phyloP scores from a whole-genome alignment of 208 protist species.

The Leishmania guyanensis region DNA sequence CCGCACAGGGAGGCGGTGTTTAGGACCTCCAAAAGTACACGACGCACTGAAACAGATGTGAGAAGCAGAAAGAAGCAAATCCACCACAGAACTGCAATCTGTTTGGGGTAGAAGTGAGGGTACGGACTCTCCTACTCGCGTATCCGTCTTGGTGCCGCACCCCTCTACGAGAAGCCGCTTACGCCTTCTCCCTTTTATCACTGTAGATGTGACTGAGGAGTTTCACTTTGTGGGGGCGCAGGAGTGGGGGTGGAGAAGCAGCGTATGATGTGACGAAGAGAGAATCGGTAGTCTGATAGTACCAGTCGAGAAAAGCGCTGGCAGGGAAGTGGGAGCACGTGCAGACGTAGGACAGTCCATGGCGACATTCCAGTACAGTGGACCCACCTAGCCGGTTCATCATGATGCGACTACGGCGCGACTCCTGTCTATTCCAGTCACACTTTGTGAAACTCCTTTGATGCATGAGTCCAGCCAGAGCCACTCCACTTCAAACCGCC shows the following conservation, averaged over 20 bases:
- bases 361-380: not conserved
- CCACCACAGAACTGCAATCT: not conserved
- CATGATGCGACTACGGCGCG: no score
- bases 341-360: not conserved
- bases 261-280: not conserved
- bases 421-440: not conserved
- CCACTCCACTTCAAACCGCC: no score
- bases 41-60: not conserved
- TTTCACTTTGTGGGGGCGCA: not conserved
- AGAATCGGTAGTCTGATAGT: not conserved
- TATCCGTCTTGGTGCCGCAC: not conserved
- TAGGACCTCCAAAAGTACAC: not conserved
- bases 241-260: not conserved
- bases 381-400: not conserved
- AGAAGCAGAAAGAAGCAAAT: not conserved
- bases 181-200: not conserved
- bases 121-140: not conserved
- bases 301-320: not conserved
- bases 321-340: not conserved
- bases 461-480: no score
- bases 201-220: not conserved
- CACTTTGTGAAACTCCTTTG: not conserved
- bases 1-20: not conserved
- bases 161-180: not conserved
- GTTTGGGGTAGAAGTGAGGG: not conserved